These are phyloP conservation scores for Lonicera japonica DNA, from an alignment of 129 eudicot species.

Conservation along the genomic window DNA sequence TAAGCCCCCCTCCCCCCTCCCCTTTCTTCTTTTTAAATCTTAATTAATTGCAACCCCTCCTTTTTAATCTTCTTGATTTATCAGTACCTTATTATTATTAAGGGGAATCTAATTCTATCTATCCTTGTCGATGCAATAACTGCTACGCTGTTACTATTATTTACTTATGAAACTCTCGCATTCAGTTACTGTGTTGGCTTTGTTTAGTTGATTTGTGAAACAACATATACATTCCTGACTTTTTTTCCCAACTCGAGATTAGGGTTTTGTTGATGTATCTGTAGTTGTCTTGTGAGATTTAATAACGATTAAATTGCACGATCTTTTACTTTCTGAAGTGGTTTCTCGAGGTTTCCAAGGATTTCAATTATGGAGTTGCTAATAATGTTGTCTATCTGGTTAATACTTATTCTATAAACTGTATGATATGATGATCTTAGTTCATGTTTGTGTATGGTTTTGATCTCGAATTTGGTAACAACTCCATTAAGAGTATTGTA, in stretches of 20 bases:
- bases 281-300: too few species aligned
- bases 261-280: conserved; percentile 1
- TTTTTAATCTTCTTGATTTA: neutral
- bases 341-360: too few species aligned
- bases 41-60: neutral
- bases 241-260: neutral
- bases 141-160: too few species aligned
- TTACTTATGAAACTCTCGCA: too few species aligned
- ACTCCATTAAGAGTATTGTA: neutral
- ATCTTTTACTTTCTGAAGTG: neutral
- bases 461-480: neutral
- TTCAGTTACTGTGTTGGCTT: neutral
- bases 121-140: too few species aligned
- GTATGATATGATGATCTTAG: neutral
- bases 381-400: too few species aligned
- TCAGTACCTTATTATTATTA: too few species aligned
- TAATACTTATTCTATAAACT: neutral
- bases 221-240: neutral
- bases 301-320: too few species aligned
- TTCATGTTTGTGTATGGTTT: neutral
- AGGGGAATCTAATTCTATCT: too few species aligned
- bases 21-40: neutral
- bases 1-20: conserved; percentile 26
- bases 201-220: neutral
- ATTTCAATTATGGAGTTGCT: too few species aligned